phyloP scores from a whole-genome alignment of 495 filamentous ascomycete genomes.

The Tetracladium marchalianum region DNA sequence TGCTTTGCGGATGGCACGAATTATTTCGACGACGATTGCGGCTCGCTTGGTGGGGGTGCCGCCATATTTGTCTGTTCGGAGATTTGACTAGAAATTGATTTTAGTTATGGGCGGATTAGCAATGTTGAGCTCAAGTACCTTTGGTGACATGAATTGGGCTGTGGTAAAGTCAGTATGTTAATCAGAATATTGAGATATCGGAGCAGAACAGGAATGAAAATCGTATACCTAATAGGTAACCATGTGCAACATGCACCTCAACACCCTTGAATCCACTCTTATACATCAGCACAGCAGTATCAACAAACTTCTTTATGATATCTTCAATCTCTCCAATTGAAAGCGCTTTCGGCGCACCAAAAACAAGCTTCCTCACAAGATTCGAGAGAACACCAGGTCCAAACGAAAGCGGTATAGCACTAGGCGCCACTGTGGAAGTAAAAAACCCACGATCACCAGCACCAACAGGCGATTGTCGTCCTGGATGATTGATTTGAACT shows the following conservation, averaged over 20 bases:
- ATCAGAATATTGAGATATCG: too few relatives aligned
- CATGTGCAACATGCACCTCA: constrained; percentile 50
- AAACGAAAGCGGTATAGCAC: constrained; percentile 31
- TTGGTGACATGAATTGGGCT: too few relatives aligned
- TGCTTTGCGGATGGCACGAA: constrained; percentile 29
- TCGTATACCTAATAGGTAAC: constrained; percentile 39
- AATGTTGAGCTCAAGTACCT: too few relatives aligned
- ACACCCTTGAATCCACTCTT: constrained; percentile 45
- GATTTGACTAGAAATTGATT: constrained; percentile 36
- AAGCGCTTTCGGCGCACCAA: constrained; percentile 36
- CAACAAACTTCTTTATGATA: constrained; percentile 24
- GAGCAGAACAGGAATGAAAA: constrained; percentile 21
- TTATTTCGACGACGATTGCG: constrained; percentile 39
- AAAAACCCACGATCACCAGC: constrained; percentile 37
- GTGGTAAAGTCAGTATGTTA: too few relatives aligned
- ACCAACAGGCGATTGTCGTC: constrained; percentile 40
- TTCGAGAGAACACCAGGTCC: constrained; percentile 28
- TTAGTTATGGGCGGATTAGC: too few relatives aligned
- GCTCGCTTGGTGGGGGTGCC: constrained; percentile 47
- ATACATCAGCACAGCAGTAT: constrained; percentile 33
- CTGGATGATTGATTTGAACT: constrained; percentile 49
- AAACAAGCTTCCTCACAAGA: constrained; percentile 25
- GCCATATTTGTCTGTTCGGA: constrained; percentile 52
- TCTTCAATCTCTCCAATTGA: constrained; percentile 32
- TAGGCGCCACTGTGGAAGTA: constrained; percentile 35